Conservation (phyloP, 2,329 filamentous ascomycete species). For the Metarhizium sp. region DNA sequence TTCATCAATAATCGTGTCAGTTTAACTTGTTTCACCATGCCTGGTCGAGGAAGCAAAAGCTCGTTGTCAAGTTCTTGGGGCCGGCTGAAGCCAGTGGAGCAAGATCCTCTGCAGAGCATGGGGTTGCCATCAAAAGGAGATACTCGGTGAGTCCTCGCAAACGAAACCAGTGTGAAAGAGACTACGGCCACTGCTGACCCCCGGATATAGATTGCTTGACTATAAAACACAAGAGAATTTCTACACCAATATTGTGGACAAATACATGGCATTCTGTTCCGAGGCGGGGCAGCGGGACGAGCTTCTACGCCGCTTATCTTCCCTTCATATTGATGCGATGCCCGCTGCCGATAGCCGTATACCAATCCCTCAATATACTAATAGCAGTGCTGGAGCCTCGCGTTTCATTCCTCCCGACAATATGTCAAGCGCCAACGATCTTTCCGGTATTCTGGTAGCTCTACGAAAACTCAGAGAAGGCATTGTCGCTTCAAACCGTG, state of each 20-base stretch:
- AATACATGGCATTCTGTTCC: slow-evolving; percentile 85
- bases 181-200: neutral
- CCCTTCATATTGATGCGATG: slow-evolving; percentile 31
- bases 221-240: slow-evolving; percentile 73
- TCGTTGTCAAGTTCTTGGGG: slow-evolving; percentile 50
- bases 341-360: neutral
- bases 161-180: neutral
- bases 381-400: slow-evolving; percentile 1
- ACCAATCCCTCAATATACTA: neutral
- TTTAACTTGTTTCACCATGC: slow-evolving; percentile 1
- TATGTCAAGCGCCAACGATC: slow-evolving; percentile 44
- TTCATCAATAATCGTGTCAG: neutral
- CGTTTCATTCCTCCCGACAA: slow-evolving; percentile 6
- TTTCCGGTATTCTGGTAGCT: slow-evolving; percentile 69
- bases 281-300: slow-evolving; percentile 60
- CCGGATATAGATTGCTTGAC: slow-evolving; percentile 51
- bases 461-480: slow-evolving; percentile 89
- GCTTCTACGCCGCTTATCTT: slow-evolving; percentile 66
- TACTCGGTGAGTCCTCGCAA: slow-evolving; percentile 48
- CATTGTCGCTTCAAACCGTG: slow-evolving; percentile 67
- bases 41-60: slow-evolving; percentile 19
- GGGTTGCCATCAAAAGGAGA: slow-evolving; percentile 90
- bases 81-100: slow-evolving; percentile 61
- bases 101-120: slow-evolving; percentile 71
- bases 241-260: slow-evolving; percentile 77